phyloP scores from a whole-genome alignment of 306 rosid species.

The Ammopiptanthus mongolicus region DNA sequence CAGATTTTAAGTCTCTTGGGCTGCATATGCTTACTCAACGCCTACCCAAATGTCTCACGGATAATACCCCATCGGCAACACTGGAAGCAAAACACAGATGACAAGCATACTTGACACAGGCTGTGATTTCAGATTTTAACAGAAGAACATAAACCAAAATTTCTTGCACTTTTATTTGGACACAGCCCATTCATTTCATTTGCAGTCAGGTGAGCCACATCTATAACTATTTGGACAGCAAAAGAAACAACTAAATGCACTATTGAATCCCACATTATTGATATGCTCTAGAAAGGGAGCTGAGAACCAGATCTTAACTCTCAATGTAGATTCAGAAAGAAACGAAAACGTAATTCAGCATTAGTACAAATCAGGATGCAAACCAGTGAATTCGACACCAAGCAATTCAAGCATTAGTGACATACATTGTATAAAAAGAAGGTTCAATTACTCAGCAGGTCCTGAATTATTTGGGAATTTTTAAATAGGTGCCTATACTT shows the following conservation, averaged over 20 bases:
- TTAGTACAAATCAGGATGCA: too few relatives aligned
- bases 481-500: too few relatives aligned
- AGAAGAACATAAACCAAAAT: background rate
- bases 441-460: too few relatives aligned
- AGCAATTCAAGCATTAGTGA: too few relatives aligned
- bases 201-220: background rate
- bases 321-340: background rate
- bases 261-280: background rate
- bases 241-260: background rate
- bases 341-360: background rate
- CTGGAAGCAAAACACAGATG: background rate
- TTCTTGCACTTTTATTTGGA: background rate
- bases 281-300: background rate
- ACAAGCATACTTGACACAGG: background rate
- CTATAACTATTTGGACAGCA: background rate
- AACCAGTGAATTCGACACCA: too few relatives aligned
- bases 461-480: too few relatives aligned
- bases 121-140: background rate
- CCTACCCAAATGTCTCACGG: background rate
- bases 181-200: background rate
- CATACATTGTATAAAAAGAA: too few relatives aligned
- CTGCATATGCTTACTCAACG: background rate
- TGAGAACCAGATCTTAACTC: background rate
- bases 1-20: background rate
- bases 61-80: background rate